Base-by-base conservation (phyloP, 495 filamentous ascomycete species). In the Lentithecium fluviatile region DNA sequence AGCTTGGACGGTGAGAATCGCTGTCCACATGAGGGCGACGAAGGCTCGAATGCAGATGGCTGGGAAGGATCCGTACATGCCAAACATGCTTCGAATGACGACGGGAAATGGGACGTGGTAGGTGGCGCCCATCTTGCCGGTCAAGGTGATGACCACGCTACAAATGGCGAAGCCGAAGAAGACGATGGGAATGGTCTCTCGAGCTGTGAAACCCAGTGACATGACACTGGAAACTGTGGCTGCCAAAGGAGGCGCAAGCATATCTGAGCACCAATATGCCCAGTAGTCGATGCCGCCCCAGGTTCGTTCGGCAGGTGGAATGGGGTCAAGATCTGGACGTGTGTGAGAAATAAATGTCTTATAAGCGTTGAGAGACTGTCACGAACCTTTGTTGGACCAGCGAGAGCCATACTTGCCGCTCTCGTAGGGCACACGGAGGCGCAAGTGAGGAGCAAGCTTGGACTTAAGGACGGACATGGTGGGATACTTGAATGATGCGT, bases 21-120 rank as follows among this genome's bases (percentile, higher is more conserved):
- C 75, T 37, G 76, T 79, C 75, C 76, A 80, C 71, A 80, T 76
- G 26, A 79, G 72, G 25, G 78, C 75, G 42, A 80, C 77, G 59
- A 79, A 78, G 17, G 77, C 76, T 70, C 76, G 70, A 45, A 79
- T 73, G 56, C 76, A 73, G 29, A 81, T 78, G 7, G 73, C 78
- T 26, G 75, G 73, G 52, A 77, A 79, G 36, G 82, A 85, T 2
- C 91, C 91, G 85, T 88, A 95, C 58, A 94, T 88, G 38, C 91
- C 91, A 65, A 95, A 96, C 0, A 85, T 86, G 2, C 87, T 80
- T 58, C 91, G 78, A 45, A 77, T 79, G 15, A 88, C 83, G 24
- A 95, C 90, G 2, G 91, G 91, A 71, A 94, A 95, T 2, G 88
- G 88, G 47, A 94, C 89, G 73, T 92, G 87, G 75, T 96, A 96